Evolutionary conservation across 2,329 filamentous ascomycete genomes (phyloP), one percentile per base, ranked within the genome.

Genomic region (Colletotrichum melonis): DNA sequence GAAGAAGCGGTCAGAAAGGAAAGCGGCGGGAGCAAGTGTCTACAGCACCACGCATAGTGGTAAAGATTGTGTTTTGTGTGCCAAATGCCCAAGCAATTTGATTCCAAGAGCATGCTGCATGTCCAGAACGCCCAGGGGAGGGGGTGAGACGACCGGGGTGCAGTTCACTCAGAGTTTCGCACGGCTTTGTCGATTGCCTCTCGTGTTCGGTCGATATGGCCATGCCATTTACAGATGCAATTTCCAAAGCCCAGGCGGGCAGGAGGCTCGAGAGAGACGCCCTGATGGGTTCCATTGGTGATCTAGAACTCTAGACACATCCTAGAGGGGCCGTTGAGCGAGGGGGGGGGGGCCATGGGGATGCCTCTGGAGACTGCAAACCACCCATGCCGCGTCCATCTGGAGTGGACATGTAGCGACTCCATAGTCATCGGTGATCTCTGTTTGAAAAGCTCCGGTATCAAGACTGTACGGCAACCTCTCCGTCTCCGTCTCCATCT

Each of bases 221-320:
- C 66, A 73, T 65, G 66, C 60, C 70, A 73, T 73, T 73, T 72
- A 56, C 38, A 70, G 67, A 73, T 69, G 70, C 70, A 73, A 73
- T 73, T 73, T 73, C 70, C 55, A 73, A 56, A 35, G 70, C 60
- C 54, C 32, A 14, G 55, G 59, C 55, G 55, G 19, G 70, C 30
- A 64, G 28, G 49, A 64, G 49, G 62, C 62, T 64, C 49, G 59
- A 65, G 66, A 65, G 5, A 14, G 26, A 65, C 54, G 59, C 22
- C 32, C 46, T 55, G 60, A 73, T 65, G 55, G 59, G 60, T 32
- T 65, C 67, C 42, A 55, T 60, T 35, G 58, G 60, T 38, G 70
- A 66, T 70, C 70, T 73, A 73, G 70, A 65, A 67, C 66, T 70
- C 70, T 73, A 65, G 70, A 65, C 69, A 24, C 28, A 26, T 49